Evolutionary conservation across 148 eudicot genomes (phyloP), one percentile per base, ranked within the genome.

Genomic region (Silene latifolia): DNA sequence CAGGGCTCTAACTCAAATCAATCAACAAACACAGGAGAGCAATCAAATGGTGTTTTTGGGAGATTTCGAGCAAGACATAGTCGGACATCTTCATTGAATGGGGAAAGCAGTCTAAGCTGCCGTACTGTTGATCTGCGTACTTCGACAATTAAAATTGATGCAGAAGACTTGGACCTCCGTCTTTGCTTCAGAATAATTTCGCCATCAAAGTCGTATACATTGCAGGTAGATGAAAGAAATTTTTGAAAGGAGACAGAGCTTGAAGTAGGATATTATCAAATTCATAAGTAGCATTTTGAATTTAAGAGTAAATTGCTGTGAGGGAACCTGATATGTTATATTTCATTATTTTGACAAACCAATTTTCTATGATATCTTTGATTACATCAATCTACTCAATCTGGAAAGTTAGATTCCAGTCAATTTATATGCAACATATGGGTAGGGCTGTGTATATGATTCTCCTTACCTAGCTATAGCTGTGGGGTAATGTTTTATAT

Each of bases 121-220:
- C 86, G 74, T 35, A 91, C 91, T 73, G 89, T 93, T 77, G 97
- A 93, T 82, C 93, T 93, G 72, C 92, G 80, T 75, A 86, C 98
- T 32, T 91, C 98, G 69, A 93, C 87, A 71, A 89, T 93, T 73
- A 93, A 93, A 80, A 80, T 84, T 74, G 97, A 93, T 86, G 97
- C 98, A 62, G 98, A 93, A 73, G 98, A 93, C 82, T 75, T 85
- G 61, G 94, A 93, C 82, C 86, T 93, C 14, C 91, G 98, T 27
- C 92, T 93, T 72, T 93, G 98, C 85, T 93, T 93, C 83, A 83
- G 98, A 86, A 87, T 93, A 47, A 89, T 93, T 82, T 91, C 98
- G 44, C 98, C 98, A 27, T 73, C 81, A n/a, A 93, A 89, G 82
- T 86, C 97, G 63, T 91, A 84, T 66, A 93, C 98, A 60, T 85